Base-by-base conservation (phyloP, 1,139 yeast species). In the Kodamaea anthophila region DNA sequence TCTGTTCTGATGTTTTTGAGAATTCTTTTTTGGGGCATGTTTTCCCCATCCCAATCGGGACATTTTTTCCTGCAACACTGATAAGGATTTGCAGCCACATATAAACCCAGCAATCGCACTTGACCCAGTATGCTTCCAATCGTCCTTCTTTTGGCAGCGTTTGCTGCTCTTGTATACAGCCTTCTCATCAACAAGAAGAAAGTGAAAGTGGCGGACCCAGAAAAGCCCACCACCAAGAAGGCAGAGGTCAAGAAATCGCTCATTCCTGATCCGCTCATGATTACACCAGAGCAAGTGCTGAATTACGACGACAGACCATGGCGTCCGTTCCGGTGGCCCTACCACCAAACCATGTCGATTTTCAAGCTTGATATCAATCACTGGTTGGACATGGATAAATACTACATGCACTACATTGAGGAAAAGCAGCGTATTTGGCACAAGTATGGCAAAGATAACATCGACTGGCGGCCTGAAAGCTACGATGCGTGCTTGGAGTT, bases 321-420 rank as follows among this genome's bases (percentile, higher is more conserved):
- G 87, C 64, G 88, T 51, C 86, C 87, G 4, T 80, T 80, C 54
- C 60, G 87, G 46, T 77, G 83, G 80, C 87, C 87, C 13, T 79
- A 79, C 47, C 86, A 79, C 49, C 88, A 80, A 53, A 80, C 87
- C 2, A 80, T 80, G 88, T 72, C 82, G 9, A 77, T 79, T 30
- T 78, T 68, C 58, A 75, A 75, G 47, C 63, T 80, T 20, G 84
- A 79, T 44, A 62, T 77, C 18, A 77, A 79, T 49, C 84, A 80
- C 49, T 80, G 87, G 88, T 58, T 80, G 35, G 87, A 79, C 45
- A 80, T 80, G 87, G 87, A 80, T 51, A 78, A 77, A 49, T 79
- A 76, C 53, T 80, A 77, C 47, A 60, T 75, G 50, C 78, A 76
- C 37, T 80, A 78, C 43, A 66, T 78, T 31, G 61, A 72, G 37